Percentiles rank a stretch among this genome's conserved stretches.
phyloP scores from a whole-genome alignment of 1,284 basidiomycete species.

The Pulchroboletus neoregius region DNA sequence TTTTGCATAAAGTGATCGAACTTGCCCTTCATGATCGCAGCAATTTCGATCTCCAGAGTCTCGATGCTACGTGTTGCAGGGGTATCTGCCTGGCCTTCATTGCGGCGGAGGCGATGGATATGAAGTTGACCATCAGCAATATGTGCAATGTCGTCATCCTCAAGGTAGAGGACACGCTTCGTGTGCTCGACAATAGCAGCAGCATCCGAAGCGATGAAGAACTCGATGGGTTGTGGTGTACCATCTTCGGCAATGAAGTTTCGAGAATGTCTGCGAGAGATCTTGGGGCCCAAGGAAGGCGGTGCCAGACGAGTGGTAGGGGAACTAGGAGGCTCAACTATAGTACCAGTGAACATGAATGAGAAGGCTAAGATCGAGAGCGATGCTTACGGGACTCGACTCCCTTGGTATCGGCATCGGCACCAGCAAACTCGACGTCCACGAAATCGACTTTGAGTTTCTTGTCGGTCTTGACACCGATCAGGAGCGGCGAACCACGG shows the following conservation, averaged over 20 bases:
- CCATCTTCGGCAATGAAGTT: conserved; percentile 99
- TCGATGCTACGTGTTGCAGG: conserved; percentile 92
- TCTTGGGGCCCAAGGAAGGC: conserved; percentile 71
- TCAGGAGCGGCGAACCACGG: conserved; percentile 93
- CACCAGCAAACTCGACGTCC: conserved; percentile 90
- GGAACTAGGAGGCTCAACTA: conserved; percentile 50
- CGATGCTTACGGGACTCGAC: conserved; percentile 54
- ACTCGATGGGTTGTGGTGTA: conserved; percentile 98
- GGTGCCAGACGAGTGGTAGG: conserved; percentile 70
- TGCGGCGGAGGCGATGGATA: conserved; percentile 94
- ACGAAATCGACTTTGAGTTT: conserved; percentile 99
- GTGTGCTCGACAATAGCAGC: conserved; percentile 98
- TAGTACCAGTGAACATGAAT: conserved; percentile 16
- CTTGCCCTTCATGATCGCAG: conserved; percentile 99
- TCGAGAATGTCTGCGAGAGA: conserved; percentile 92
- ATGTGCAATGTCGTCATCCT: conserved; percentile 99
- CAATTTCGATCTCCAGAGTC: conserved; percentile 97
- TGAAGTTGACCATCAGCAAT: conserved; percentile 96
- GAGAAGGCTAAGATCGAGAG: background rate
- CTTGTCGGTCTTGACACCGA: conserved; percentile 99
- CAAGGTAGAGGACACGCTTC: conserved; percentile 97
- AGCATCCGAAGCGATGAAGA: conserved; percentile 98
- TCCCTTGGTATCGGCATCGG: conserved; percentile 58
- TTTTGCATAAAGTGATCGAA: conserved; percentile 99
- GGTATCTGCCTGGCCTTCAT: conserved; percentile 59